Evolutionary conservation across 2,329 filamentous ascomycete species (phyloP), one percentile per base, ranked within the genome.

Genomic region (Fusarium dlaminii): DNA sequence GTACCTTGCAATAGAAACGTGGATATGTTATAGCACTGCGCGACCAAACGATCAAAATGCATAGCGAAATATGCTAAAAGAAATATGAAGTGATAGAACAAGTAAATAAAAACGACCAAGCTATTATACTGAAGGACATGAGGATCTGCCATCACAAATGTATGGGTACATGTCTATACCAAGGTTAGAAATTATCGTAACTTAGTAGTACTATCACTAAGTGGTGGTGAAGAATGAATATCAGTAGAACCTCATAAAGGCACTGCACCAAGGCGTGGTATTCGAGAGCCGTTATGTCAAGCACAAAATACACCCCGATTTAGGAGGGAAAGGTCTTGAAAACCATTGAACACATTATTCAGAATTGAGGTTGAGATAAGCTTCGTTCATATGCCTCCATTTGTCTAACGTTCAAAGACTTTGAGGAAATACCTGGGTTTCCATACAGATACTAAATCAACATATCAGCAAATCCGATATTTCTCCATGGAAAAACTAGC

Each of bases 331-430:
- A 45, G 22, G 9, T 10, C 6, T 6, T 37, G 22, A 17, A 42
- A 11, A 13, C 8, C 9, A 18, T 27, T 13, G 8, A 22, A 37
- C 8, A 10, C 11, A 34, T 14, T 22, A 20, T 32, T 37, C 24
- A 20, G 45, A 52, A 22, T 52, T 39, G 49, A 68, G 30, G 71
- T 68, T 56, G 32, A 59, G 72, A 68, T 65, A 72, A 68, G 63
- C 67, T 62, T 68, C 24, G 27, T n/a, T 34, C 14, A 27, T 40
- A 22, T 39, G 37, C 29, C 37, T 55, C 45, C 48, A 46, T 55
- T 34, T 57, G 43, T 46, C 46, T 10, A 56, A 69, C 51, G 30
- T 62, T 63, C 32, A 60, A 72, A 39, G 42, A 30, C 29, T 20
- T 60, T 37, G n/a, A 56, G 32, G 34, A 59, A 57, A 37, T 32